phyloP scores from a whole-genome alignment of 306 rosid species.

The Vigna trinervia region DNA sequence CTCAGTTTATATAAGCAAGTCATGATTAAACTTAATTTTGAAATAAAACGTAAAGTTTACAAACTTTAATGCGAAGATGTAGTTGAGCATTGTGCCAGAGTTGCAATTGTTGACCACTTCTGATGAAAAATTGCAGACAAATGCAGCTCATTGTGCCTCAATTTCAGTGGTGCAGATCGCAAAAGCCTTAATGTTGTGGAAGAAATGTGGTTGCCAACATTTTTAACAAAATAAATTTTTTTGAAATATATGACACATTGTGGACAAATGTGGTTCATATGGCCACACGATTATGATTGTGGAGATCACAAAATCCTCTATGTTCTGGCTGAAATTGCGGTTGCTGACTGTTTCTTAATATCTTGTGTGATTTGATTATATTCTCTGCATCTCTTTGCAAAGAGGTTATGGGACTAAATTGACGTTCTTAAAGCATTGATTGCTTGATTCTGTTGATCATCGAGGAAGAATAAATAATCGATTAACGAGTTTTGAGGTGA shows the following conservation, averaged over 20 bases:
- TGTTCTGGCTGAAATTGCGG: neutral
- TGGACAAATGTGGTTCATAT: neutral
- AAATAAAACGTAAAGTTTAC: no score
- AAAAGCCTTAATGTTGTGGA: neutral
- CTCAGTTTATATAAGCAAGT: no score
- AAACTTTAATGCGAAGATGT: no score
- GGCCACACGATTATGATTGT: neutral
- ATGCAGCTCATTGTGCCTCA: neutral
- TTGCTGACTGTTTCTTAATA: neutral
- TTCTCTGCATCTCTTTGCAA: neutral
- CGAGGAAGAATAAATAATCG: neutral
- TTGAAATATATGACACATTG: neutral
- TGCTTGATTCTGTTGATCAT: neutral
- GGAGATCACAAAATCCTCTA: neutral
- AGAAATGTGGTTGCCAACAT: neutral
- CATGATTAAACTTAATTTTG: no score
- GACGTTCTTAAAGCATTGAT: neutral
- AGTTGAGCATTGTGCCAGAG: neutral
- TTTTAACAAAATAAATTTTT: neutral
- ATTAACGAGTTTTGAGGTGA: neutral
- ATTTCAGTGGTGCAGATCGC: neutral
- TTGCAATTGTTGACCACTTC: neutral
- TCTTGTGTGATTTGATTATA: constrained; percentile 7
- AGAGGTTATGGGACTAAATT: neutral
- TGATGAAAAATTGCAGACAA: neutral